Conservation (phyloP, 371 early-diverging fungal genomes). For the Mucor saturninus region DNA sequence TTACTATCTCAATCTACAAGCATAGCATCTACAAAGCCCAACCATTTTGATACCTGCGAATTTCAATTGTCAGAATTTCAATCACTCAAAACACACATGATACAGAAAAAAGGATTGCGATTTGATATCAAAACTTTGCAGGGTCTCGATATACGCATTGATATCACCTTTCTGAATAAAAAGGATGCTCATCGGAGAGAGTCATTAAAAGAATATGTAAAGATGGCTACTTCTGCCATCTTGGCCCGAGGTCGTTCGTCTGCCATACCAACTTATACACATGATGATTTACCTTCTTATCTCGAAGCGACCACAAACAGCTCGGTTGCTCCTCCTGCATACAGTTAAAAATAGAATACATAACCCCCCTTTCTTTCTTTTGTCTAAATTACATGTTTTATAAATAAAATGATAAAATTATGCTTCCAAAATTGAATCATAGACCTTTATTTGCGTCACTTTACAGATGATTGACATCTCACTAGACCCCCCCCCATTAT, state of each 20-base stretch:
- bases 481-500: too few relatives aligned
- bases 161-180: conserved; percentile 10
- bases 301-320: conserved; percentile 10
- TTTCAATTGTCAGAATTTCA: conserved; percentile 9
- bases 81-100: conserved; percentile 13
- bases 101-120: conserved; percentile 1
- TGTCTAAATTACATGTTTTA: too few relatives aligned
- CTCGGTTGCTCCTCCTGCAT: conserved; percentile 13
- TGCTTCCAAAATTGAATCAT: too few relatives aligned
- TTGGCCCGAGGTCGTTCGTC: background rate
- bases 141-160: background rate
- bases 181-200: conserved; percentile 19
- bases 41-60: conserved; percentile 12
- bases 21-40: conserved; percentile 1
- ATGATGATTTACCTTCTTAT: conserved; percentile 19
- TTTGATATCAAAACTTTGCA: conserved; percentile 10
- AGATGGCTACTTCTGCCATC: conserved; percentile 20
- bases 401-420: too few relatives aligned
- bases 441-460: too few relatives aligned
- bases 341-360: conserved; percentile 31
- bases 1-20: conserved; percentile 13
- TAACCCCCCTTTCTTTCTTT: background rate
- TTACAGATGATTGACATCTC: too few relatives aligned
- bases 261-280: background rate
- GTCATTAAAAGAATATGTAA: conserved; percentile 15